These are phyloP conservation scores for Colletotrichum siamense DNA, from an alignment of 2,329 filamentous ascomycete species.

Conservation along the genomic window DNA sequence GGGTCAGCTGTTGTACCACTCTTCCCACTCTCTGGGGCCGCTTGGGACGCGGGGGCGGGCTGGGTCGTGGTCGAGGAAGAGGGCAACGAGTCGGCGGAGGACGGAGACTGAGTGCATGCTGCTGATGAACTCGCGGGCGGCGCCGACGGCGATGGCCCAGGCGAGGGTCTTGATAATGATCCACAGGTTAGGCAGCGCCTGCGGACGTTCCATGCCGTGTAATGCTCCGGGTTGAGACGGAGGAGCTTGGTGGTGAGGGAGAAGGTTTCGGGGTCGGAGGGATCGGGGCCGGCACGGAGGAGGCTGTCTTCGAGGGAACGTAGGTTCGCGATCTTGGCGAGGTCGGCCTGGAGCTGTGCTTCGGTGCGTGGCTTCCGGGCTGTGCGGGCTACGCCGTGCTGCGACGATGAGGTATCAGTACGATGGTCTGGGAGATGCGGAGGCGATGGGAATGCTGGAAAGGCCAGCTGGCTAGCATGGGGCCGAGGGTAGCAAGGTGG, in stretches of 20 bases:
- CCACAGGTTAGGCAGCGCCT: constrained; percentile 70
- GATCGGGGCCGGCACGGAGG: neutral
- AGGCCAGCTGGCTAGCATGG: neutral
- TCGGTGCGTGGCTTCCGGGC: constrained; percentile 65
- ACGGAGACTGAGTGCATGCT: constrained; percentile 65
- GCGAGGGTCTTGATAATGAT: constrained; percentile 59
- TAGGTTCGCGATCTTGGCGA: constrained; percentile 78
- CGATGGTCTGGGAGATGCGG: neutral
- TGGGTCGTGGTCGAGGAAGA: constrained; percentile 59
- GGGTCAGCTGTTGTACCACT: constrained; percentile 60
- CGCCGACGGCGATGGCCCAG: constrained; percentile 59
- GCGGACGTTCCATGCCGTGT: constrained; percentile 90
- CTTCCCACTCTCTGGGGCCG: constrained; percentile 45
- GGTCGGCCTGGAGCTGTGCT: constrained; percentile 73
- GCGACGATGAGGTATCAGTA: neutral
- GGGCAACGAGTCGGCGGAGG: constrained; percentile 63
- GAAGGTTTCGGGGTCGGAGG: constrained; percentile 55
- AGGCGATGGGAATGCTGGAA: neutral
- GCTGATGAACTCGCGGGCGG: constrained; percentile 59
- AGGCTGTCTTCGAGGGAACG: constrained; percentile 64
- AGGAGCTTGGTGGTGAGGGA: constrained; percentile 75
- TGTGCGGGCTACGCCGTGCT: constrained; percentile 86
- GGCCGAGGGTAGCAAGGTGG: neutral
- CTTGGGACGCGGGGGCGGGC: constrained; percentile 51
- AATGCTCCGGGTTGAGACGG: constrained; percentile 83